Evolutionary conservation across 345 rosid species (phyloP), one percentile per base, ranked within the genome.

Genomic region (Turritis glabra): DNA sequence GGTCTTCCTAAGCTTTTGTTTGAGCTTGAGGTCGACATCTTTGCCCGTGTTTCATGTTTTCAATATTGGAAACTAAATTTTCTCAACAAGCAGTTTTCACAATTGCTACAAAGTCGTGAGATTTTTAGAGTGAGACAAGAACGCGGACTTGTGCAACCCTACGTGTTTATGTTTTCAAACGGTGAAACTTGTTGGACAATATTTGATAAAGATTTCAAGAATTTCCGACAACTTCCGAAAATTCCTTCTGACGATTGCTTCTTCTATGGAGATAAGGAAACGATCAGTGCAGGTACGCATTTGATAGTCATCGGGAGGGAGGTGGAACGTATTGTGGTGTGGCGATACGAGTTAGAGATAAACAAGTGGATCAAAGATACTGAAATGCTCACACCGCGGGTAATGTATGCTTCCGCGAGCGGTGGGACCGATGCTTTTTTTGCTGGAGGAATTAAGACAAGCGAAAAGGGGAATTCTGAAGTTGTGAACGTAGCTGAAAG

Each of bases 241-340:
- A 52, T 85, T 53, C 96, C 91, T 7, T 83, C 85, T 8, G 90
- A 88, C 38, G 29, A 35, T 3, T 84, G 96, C 70, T 88, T 90
- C 59, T 46, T 72, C 0, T 37, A 30, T 7, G 87, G 90, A 25
- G 93, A 90, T 54, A 90, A 84, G 75, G 93, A 90, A 71, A 83
- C 91, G 3, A 71, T 90, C 21, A 85, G 87, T 72, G 90, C 88
- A 0, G 90, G 90, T 2, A 88, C 85, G 15, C 93, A 90, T 12
- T 22, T 50, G 27, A 50, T 50, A 21, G 54, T 50, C 27, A 50
- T 22, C 7, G 54, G 54, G 1, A 21, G 27, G 26, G 54, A 21
- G 54, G 5, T 10, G 27, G 0, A 22, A 2, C 1, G 7, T 19
- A 4, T 50, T 4, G 27, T 50, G 54, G 54, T 50, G 54, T 50